Percentiles rank a stretch among this genome's conserved stretches.
These are phyloP conservation scores for Leptographium flavum DNA, from an alignment of 2,329 filamentous ascomycete genomes.

Conservation along the genomic window DNA sequence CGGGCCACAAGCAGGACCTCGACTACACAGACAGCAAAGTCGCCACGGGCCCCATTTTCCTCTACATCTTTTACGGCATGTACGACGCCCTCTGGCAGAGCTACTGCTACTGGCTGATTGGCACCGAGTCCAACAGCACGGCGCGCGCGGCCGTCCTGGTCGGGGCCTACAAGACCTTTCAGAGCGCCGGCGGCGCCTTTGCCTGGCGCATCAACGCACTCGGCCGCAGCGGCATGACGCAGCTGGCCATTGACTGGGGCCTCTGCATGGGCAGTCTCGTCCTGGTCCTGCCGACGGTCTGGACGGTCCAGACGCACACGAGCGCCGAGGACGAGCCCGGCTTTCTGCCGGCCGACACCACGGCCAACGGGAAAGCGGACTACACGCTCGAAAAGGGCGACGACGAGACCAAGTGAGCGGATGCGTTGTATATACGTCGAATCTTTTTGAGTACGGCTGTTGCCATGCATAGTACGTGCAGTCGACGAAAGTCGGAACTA, in stretches of 20 bases:
- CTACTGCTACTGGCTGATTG: slow-evolving; percentile 47
- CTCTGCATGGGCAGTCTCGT: slow-evolving; percentile 28
- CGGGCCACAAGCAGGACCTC: slow-evolving; percentile 26
- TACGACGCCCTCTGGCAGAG: slow-evolving; percentile 57
- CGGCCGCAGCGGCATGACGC: slow-evolving; percentile 20
- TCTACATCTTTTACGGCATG: slow-evolving; percentile 58
- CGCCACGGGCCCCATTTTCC: slow-evolving; percentile 33
- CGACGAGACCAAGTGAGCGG: neutral
- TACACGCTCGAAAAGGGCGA: neutral
- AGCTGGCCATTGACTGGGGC: slow-evolving; percentile 31
- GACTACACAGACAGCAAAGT: slow-evolving; percentile 8
- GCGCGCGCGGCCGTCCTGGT: slow-evolving; percentile 27
- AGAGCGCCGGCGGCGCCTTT: slow-evolving; percentile 28
- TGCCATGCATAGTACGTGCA: too few relatives aligned
- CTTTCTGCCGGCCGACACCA: slow-evolving; percentile 5
- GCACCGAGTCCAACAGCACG: slow-evolving; percentile 27
- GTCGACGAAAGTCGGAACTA: too few relatives aligned
- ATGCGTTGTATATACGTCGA: too few relatives aligned
- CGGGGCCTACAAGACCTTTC: slow-evolving; percentile 31
- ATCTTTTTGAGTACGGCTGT: too few relatives aligned
- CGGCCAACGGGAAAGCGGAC: neutral
- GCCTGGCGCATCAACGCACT: slow-evolving; percentile 29
- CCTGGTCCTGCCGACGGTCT: slow-evolving; percentile 26
- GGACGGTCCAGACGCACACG: slow-evolving; percentile 20
- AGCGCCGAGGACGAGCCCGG: slow-evolving; percentile 14